Evolutionary conservation across 2,329 filamentous ascomycete genomes (phyloP).

Genomic region (Madurella mycetomatis): DNA sequence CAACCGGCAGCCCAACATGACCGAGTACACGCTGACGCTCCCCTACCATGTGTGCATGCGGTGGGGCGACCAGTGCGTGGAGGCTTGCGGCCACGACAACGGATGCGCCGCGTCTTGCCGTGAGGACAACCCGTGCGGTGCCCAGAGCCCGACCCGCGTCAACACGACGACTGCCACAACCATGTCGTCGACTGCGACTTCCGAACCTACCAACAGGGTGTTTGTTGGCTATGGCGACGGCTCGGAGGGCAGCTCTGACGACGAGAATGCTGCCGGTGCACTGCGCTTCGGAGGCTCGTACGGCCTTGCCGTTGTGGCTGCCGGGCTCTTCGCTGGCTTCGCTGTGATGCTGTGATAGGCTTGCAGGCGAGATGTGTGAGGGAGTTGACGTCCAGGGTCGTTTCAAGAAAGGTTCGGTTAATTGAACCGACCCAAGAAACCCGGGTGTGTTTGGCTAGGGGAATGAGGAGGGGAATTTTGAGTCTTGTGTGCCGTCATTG

Average conservation of each 20-base stretch:
- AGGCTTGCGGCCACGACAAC: slow-evolving; percentile 51
- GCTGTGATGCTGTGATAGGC: slow-evolving; percentile 39
- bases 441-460: background rate
- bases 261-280: slow-evolving; percentile 15
- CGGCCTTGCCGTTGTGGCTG: slow-evolving; percentile 24
- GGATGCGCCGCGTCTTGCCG: slow-evolving; percentile 59
- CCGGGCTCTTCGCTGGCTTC: slow-evolving; percentile 28
- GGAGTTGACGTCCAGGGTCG: background rate
- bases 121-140: slow-evolving; percentile 68
- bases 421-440: slow-evolving; percentile 16
- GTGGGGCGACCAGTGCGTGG: slow-evolving; percentile 66
- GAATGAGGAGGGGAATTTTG: background rate
- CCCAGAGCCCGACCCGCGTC: slow-evolving; percentile 55
- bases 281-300: slow-evolving; percentile 32
- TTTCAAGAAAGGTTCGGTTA: slow-evolving; percentile 19
- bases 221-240: slow-evolving; percentile 33
- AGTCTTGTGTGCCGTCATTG: background rate
- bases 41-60: slow-evolving; percentile 72
- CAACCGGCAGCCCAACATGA: slow-evolving; percentile 63
- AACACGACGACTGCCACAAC: slow-evolving; percentile 50
- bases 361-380: background rate
- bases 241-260: background rate
- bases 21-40: slow-evolving; percentile 72
- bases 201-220: slow-evolving; percentile 34
- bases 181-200: slow-evolving; percentile 38